Base-by-base conservation (phyloP, 805 yeast species). In the Blastobotrys parvus region DNA sequence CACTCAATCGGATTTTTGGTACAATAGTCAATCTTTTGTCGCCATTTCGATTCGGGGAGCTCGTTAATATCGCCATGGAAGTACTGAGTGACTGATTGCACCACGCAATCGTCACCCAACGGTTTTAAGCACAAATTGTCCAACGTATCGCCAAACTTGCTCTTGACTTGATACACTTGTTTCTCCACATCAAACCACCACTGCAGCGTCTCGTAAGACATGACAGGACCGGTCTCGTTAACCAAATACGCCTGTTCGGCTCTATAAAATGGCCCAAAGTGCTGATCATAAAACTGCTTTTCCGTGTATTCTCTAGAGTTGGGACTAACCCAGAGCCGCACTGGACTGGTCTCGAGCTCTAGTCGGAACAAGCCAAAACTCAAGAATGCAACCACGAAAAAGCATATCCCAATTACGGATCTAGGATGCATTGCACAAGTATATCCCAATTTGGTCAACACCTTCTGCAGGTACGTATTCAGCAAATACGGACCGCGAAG, bases 131-230 rank as follows among this genome's bases (percentile, higher is more conserved):
- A 90, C 39, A 89, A 60, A 48, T 83, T 86, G 17, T 77, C 74
- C 37, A 81, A 74, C 0, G 65, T 50, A 35, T 62, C 49, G 42
- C 50, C 45, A 31, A 56, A 48, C 11, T 38, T 56, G 45, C 58
- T 58, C 55, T 45, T 60, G 36, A 66, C 42, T 5, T 53, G 50
- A 4, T 63, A 57, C 1, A 82, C 71, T 34, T 80, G 74, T 3
- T 56, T 45, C 60, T 90, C 97, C 20, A 78, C 78, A n/a, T 72
- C 76, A 54, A 82, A 80, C 94, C 96, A 88, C 97, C 97, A 90
- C 48, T 77, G 58, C 17, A 89, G 57, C 1, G 79, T 77, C 0
- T 76, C 78, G 70, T 86, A 85, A 19, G 44, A 37, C 27, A 90
- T 64, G 0, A 90, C 81, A 0, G 78, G 74, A 0, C 85, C 86